phyloP scores from a whole-genome alignment of 108 stramenopile species.

The Cylindrotheca fusiformis region DNA sequence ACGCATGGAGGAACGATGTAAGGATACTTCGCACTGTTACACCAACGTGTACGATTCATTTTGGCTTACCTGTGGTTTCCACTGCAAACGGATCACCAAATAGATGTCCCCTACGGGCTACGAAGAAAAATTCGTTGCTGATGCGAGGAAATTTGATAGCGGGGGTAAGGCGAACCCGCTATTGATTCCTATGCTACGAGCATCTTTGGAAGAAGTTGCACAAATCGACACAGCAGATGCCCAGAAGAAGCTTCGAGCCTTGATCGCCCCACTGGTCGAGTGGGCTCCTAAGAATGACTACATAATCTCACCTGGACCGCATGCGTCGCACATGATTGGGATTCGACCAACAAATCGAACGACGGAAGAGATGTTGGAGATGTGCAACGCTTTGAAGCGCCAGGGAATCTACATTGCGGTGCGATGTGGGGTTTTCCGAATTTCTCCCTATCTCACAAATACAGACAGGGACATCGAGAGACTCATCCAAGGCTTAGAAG shows the following conservation, averaged over 20 bases:
- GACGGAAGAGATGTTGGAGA: slow-evolving; percentile 30
- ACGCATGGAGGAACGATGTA: slow-evolving; percentile 18
- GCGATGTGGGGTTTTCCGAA: slow-evolving; percentile 48
- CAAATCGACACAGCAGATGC: slow-evolving; percentile 13
- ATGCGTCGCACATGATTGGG: slow-evolving; percentile 44
- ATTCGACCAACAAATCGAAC: slow-evolving; percentile 23
- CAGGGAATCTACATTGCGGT: slow-evolving; percentile 35
- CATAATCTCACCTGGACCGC: background rate
- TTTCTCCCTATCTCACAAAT: slow-evolving; percentile 49
- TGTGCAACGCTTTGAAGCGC: slow-evolving; percentile 12
- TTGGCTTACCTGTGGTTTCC: too few species aligned
- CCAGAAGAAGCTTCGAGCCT: slow-evolving; percentile 23
- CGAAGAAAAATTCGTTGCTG: slow-evolving; percentile 38
- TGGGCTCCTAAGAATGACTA: slow-evolving; percentile 27
- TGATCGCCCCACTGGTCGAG: slow-evolving; percentile 32
- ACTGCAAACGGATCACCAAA: too few species aligned
- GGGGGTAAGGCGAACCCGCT: slow-evolving; percentile 52
- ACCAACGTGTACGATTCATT: too few species aligned
- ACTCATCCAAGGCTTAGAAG: slow-evolving; percentile 32
- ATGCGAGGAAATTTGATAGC: slow-evolving; percentile 53
- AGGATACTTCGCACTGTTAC: too few species aligned
- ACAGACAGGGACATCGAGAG: slow-evolving; percentile 34
- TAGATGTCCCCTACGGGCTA: slow-evolving; percentile 40
- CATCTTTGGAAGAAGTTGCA: slow-evolving; percentile 32
- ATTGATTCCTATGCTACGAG: slow-evolving; percentile 44